Conservation (phyloP, 164 flowering plant genomes). For the Tetracentron sinense region DNA sequence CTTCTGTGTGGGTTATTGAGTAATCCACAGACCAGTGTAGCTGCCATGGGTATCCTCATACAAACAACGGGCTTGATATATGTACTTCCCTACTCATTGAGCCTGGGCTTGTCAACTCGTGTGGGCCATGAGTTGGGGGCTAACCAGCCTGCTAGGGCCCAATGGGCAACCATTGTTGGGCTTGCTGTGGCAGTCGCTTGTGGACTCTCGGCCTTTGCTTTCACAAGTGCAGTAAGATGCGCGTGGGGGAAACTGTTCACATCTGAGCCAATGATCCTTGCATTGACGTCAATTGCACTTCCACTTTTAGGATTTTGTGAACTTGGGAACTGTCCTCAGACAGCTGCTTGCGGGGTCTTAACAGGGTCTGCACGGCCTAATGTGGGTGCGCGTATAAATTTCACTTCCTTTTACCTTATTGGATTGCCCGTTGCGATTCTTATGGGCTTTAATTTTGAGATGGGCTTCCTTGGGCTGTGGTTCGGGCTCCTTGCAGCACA, state of each 20-base stretch:
- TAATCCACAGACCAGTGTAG: conserved; percentile 43
- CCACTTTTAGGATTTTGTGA: conserved; percentile 49
- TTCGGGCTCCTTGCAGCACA: conserved; percentile 45
- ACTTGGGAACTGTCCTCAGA: conserved; percentile 41
- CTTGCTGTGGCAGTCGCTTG: conserved; percentile 18
- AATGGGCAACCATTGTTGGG: conserved; percentile 18
- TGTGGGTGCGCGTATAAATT: conserved; percentile 36
- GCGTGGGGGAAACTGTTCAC: conserved; percentile 50
- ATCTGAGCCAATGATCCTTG: conserved; percentile 29
- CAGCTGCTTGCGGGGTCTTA: conserved; percentile 49
- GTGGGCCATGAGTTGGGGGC: conserved; percentile 51
- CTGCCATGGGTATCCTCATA: conserved; percentile 59
- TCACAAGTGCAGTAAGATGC: conserved; percentile 25
- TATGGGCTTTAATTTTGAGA: conserved; percentile 26
- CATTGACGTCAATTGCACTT: conserved; percentile 25
- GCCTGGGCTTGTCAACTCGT: conserved; percentile 33
- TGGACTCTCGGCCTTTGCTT: conserved; percentile 29
- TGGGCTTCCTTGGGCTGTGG: conserved; percentile 48
- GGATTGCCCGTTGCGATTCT: conserved; percentile 44
- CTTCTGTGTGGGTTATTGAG: conserved; percentile 40
- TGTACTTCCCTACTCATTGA: conserved; percentile 38
- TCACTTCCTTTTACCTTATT: conserved; percentile 42
- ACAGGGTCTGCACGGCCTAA: conserved; percentile 55
- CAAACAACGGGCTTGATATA: conserved; percentile 49
- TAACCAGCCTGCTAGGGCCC: conserved; percentile 35